A percentile compares a stretch with the other conserved stretches of the same genome.
Evolutionary conservation across 164 flowering plant genomes (phyloP).

Genomic region (Stephania yunnanensis): DNA sequence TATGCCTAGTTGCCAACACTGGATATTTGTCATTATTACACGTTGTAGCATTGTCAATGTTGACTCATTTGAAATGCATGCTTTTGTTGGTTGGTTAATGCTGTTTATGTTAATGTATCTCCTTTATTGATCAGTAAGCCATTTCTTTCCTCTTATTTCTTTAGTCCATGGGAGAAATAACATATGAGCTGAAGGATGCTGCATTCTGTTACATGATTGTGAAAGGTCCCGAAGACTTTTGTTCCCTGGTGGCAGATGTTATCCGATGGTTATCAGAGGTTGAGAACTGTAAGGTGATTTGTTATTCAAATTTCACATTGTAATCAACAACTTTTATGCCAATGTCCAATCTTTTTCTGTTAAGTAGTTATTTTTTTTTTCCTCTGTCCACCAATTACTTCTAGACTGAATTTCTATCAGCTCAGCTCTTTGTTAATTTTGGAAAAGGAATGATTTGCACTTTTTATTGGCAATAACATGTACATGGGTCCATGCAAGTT

Average conservation of each 20-base stretch:
- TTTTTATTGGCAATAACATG: too few relatives aligned
- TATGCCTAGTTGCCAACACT: not conserved
- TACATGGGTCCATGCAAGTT: too few relatives aligned
- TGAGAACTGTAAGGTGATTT: constrained; percentile 70
- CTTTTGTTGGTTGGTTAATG: not conserved
- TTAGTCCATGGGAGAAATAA: constrained; percentile 78
- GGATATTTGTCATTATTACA: not conserved
- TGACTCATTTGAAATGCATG: not conserved
- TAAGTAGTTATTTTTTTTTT: not conserved
- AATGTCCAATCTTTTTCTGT: not conserved
- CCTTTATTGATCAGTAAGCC: not conserved
- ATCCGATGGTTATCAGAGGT: constrained; percentile 82
- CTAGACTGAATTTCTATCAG: not conserved
- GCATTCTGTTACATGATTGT: constrained; percentile 65
- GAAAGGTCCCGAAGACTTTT: constrained; percentile 53
- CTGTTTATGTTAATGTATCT: not conserved
- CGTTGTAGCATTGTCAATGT: not conserved
- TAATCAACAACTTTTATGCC: not conserved
- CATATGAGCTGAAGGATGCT: constrained; percentile 81
- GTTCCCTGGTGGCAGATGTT: constrained; percentile 58
- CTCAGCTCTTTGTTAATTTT: too few relatives aligned
- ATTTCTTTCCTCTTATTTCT: constrained; percentile 9
- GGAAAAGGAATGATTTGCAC: too few relatives aligned
- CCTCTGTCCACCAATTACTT: not conserved
- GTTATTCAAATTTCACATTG: not conserved